phyloP scores from a whole-genome alignment of 768 basidiomycete species.

The Botryobasidium botryosum region DNA sequence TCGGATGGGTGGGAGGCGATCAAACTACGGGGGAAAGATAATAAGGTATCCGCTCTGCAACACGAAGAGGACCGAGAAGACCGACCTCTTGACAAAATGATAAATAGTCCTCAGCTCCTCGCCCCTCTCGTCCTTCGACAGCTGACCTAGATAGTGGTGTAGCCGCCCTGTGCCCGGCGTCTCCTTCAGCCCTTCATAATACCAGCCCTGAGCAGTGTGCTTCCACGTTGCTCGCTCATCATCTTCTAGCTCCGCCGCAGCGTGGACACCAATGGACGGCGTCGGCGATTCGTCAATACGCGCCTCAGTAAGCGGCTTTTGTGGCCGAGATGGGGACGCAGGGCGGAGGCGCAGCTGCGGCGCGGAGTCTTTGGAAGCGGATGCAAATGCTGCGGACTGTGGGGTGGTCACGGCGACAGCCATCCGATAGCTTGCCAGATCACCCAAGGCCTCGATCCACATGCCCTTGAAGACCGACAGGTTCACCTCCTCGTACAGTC shows the following conservation, averaged over 20 bases:
- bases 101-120: constrained; percentile 79
- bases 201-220: constrained; percentile 83
- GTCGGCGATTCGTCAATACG: constrained; percentile 47
- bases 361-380: not conserved
- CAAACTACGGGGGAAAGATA: constrained; percentile 36
- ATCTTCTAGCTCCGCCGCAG: constrained; percentile 75
- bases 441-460: constrained; percentile 95
- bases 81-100: constrained; percentile 88
- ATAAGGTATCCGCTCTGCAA: constrained; percentile 3
- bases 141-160: constrained; percentile 82
- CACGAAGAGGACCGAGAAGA: constrained; percentile 4
- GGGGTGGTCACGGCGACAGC: constrained; percentile 75
- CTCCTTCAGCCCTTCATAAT: constrained; percentile 66
- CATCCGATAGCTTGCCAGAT: constrained; percentile 90
- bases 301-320: constrained; percentile 15
- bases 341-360: not conserved
- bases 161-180: constrained; percentile 89
- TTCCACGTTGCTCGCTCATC: constrained; percentile 76
- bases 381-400: constrained; percentile 2
- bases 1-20: constrained; percentile 78
- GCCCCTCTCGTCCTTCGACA: constrained; percentile 65
- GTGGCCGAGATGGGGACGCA: not conserved
- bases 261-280: constrained; percentile 61
- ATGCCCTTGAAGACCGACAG: constrained; percentile 54
- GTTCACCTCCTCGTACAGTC: constrained; percentile 65